These are phyloP conservation scores for Scenedesmus sp. DNA, from an alignment of 163 green algal species.

Conservation along the genomic window DNA sequence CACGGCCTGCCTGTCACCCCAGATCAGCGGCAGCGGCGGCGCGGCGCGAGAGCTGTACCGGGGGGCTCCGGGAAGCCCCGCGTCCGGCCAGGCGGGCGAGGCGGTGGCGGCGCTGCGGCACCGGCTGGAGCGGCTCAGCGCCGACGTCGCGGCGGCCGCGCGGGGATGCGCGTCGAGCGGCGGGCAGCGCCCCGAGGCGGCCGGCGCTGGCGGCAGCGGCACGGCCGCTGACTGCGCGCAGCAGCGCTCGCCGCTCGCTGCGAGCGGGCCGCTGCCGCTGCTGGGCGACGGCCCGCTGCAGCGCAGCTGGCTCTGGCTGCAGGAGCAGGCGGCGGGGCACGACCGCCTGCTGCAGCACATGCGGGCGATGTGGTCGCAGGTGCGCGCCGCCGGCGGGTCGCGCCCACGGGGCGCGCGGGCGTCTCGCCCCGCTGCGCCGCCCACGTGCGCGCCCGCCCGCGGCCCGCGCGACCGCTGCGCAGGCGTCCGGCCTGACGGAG, in stretches of 20 bases:
- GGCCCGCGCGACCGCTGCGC: too few relatives aligned
- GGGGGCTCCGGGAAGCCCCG: not conserved
- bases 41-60: not conserved
- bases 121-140: constrained; percentile 14
- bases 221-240: not conserved
- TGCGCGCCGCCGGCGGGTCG: too few relatives aligned
- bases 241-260: not conserved
- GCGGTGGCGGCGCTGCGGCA: constrained; percentile 7
- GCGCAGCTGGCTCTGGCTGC: constrained; percentile 2
- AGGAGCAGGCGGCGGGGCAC: constrained; percentile 27
- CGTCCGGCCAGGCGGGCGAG: not conserved
- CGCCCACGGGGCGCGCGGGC: too few relatives aligned
- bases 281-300: constrained; percentile 11
- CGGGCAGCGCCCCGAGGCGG: not conserved
- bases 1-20: constrained; percentile 20
- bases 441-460: too few relatives aligned
- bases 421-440: too few relatives aligned
- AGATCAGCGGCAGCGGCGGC: not conserved
- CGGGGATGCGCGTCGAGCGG: not conserved
- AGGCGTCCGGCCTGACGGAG: constrained; percentile 17
- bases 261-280: constrained; percentile 4
- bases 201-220: not conserved
- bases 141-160: not conserved
- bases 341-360: constrained; percentile 36
- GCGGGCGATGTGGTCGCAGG: constrained; percentile 16